Percentiles rank a stretch among this genome's conserved stretches.
Conservation (phyloP, 768 basidiomycete genomes). For the Boletellus ananiceps region DNA sequence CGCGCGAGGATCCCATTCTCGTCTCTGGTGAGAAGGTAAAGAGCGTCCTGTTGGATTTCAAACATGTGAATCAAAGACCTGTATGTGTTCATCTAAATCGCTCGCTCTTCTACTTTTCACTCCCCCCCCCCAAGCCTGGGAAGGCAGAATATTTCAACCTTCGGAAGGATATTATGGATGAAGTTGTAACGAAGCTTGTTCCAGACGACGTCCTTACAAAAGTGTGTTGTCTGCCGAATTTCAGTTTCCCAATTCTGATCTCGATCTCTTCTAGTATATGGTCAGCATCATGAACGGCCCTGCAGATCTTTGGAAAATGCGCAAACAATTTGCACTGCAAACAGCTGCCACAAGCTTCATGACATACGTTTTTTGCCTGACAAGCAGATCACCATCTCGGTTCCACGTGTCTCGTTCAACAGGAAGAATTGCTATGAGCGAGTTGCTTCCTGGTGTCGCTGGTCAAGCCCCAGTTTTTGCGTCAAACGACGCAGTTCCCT, state of each 20-base stretch:
- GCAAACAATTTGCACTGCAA: conserved; percentile 93
- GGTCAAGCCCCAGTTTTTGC: conserved; percentile 58
- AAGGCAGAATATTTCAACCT: conserved; percentile 64
- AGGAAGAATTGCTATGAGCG: conserved; percentile 89
- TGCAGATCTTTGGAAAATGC: conserved; percentile 90
- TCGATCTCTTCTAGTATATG: conserved; percentile 67
- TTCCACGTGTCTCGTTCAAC: conserved; percentile 89
- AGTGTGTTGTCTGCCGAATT: conserved; percentile 39
- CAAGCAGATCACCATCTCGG: conserved; percentile 75
- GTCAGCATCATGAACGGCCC: conserved; percentile 76
- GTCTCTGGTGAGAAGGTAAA: conserved; percentile 82
- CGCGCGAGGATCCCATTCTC: conserved; percentile 84
- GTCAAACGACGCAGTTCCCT: conserved; percentile 86
- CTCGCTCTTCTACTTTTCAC: neutral
- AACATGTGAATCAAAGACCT: conserved; percentile 43
- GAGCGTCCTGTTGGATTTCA: conserved; percentile 57
- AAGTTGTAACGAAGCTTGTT: conserved; percentile 80
- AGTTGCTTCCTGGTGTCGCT: conserved; percentile 70
- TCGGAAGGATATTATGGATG: conserved; percentile 85
- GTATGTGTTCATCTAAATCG: conserved; percentile 18
- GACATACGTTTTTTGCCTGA: conserved; percentile 82
- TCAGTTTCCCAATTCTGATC: neutral
- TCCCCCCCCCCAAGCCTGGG: conserved; percentile 39
- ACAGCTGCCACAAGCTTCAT: conserved; percentile 87
- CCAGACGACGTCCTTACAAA: conserved; percentile 83